phyloP scores from a whole-genome alignment of 768 basidiomycete genomes.

The Amanita exitialis region DNA sequence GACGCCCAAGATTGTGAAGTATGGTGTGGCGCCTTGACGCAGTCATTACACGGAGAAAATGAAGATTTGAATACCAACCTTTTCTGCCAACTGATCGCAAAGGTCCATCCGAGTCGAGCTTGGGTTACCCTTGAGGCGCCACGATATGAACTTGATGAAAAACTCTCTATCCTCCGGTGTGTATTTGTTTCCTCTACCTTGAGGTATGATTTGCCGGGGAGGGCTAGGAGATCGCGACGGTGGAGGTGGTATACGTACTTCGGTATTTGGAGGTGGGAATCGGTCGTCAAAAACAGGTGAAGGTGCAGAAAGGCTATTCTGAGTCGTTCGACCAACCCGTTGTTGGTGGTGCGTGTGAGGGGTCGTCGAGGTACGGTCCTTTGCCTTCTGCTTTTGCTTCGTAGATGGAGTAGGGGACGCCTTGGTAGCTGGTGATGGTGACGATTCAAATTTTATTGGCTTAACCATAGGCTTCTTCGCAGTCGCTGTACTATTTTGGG shows the following conservation, averaged over 20 bases:
- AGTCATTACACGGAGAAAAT: slow-evolving; percentile 2
- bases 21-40: slow-evolving; percentile 55
- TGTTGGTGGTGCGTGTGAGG: slow-evolving; percentile 16
- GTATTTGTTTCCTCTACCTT: slow-evolving; percentile 48
- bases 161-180: slow-evolving; percentile 57
- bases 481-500: slow-evolving; percentile 1
- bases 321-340: slow-evolving; percentile 33
- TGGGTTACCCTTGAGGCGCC: slow-evolving; percentile 48
- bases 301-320: slow-evolving; percentile 53
- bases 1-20: slow-evolving; percentile 50
- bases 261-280: slow-evolving; percentile 51
- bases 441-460: slow-evolving; percentile 24
- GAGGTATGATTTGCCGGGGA: slow-evolving; percentile 38
- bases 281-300: slow-evolving; percentile 34
- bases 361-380: slow-evolving; percentile 10
- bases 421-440: slow-evolving; percentile 15
- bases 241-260: slow-evolving; percentile 48
- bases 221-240: slow-evolving; percentile 66
- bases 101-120: slow-evolving; percentile 42
- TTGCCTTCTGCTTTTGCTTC: slow-evolving; percentile 13
- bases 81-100: slow-evolving; percentile 43
- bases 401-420: slow-evolving; percentile 11
- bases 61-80: slow-evolving; percentile 26
- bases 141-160: slow-evolving; percentile 56
- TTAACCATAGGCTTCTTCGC: slow-evolving; percentile 26